Conservation (phyloP, 1,284 basidiomycete genomes). For the Xerocomus amazonicus region DNA sequence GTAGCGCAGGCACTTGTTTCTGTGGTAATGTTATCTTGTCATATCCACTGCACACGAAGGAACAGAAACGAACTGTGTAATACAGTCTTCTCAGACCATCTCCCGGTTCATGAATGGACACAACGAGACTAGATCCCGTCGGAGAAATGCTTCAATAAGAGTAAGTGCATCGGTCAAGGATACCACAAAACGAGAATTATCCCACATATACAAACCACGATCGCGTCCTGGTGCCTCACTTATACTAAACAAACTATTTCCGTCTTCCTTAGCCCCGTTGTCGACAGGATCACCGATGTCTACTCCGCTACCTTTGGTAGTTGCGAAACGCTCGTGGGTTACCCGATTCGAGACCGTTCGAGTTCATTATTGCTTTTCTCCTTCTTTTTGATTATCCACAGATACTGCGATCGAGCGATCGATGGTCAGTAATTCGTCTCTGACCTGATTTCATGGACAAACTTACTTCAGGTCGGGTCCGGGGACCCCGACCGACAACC, state of each 20-base stretch:
- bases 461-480: background rate
- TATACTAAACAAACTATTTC: background rate
- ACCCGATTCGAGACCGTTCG: background rate
- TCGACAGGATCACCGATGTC: background rate
- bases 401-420: background rate
- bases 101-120: background rate
- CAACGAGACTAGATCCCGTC: background rate
- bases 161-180: too few species aligned
- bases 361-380: background rate
- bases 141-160: background rate
- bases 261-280: background rate
- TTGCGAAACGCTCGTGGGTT: background rate
- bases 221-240: background rate
- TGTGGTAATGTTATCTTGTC: background rate
- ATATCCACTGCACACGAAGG: background rate
- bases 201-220: background rate
- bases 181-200: background rate
- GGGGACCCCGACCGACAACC: background rate
- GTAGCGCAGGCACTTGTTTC: background rate
- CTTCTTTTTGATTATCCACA: background rate
- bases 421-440: background rate
- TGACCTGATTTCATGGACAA: too few species aligned
- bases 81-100: background rate
- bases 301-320: background rate
- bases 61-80: background rate